Base-by-base conservation (phyloP, 352 stramenopile species). In the Paralagenidium karlingii region DNA sequence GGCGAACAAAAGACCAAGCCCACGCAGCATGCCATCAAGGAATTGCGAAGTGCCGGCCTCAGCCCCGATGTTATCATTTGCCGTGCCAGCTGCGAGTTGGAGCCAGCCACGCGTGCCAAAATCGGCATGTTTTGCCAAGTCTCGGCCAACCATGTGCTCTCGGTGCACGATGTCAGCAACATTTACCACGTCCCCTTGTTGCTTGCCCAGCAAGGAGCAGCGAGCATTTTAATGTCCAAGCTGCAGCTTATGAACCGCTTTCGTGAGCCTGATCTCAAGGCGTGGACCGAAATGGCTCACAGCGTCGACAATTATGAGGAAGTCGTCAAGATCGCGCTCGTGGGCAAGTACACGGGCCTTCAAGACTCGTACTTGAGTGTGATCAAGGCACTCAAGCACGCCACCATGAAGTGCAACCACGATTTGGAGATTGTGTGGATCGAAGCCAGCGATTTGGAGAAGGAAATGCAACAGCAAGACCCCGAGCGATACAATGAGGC, bases 1-100 rank as follows among this genome's bases (percentile, higher is more conserved):
- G 94, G 95, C 25, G 96, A 99, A 69, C 96, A 99, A 74, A 99
- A 99, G 76, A 99, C 96, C 13, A 99, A 99, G 74, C 96, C 96
- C 0, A 99, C 96, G 30, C 96, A 99, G 74, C 96, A 99, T 66
- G 94, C 92, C 13, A 97, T 99, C 49, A 96, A 97, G 53, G 95
- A 99, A 70, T 78, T 99, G 38, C 70, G 95, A 24, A 94, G 69
- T 18, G 75, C 98, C 13, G 96, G 96, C 43, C 63, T 99, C 8
- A 87, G 78, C 36, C 95, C 96, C 0, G 88, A 97, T 38, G 77
- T 99, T 8, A 98, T 99, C 47, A 97, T 98, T 49, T 99, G 96
- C 65, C 79, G 95, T 19, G 68, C 60, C 34, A 91, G 70, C 46
- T 77, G 90, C 29, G 78, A 96, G 46, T 68, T 99, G 34, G 71